phyloP scores from a whole-genome alignment of 106 monocot genomes.

The Platanthera guangdongensis region DNA sequence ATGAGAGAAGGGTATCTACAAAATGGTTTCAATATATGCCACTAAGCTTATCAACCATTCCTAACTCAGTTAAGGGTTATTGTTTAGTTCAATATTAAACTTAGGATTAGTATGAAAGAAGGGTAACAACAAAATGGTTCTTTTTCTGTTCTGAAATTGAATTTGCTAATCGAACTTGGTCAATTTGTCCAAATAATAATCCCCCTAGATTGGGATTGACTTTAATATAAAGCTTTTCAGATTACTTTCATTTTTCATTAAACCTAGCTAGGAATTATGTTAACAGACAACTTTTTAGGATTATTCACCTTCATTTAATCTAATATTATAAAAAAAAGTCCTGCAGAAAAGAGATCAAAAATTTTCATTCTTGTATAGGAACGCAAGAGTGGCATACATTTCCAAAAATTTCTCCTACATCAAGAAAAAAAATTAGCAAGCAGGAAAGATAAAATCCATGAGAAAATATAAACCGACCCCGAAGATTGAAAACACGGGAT shows the following conservation, averaged over 20 bases:
- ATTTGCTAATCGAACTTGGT: not conserved
- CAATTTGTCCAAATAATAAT: not conserved
- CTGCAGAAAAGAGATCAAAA: not conserved
- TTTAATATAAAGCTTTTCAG: too few species aligned
- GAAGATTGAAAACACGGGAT: slow-evolving; percentile 48
- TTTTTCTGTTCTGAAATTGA: too few species aligned
- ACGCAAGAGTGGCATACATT: not conserved
- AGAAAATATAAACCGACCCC: slow-evolving; percentile 30
- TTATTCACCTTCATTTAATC: too few species aligned
- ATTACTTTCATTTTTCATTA: too few species aligned
- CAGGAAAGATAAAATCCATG: not conserved
- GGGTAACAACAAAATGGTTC: too few species aligned
- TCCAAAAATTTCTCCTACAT: not conserved
- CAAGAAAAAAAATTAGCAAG: not conserved
- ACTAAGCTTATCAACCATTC: not conserved
- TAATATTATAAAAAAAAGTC: not conserved
- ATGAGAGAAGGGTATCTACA: too few species aligned
- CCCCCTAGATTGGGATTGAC: not conserved
- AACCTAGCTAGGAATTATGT: too few species aligned
- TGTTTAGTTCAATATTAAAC: not conserved
- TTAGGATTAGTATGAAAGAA: not conserved
- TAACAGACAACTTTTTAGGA: too few species aligned
- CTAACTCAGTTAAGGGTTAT: not conserved
- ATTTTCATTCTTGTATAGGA: not conserved
- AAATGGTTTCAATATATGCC: too few species aligned